Percentiles rank a stretch among this genome's conserved stretches.
These are phyloP conservation scores for Pichia scutulata DNA, from an alignment of 805 yeast species.

Conservation along the genomic window DNA sequence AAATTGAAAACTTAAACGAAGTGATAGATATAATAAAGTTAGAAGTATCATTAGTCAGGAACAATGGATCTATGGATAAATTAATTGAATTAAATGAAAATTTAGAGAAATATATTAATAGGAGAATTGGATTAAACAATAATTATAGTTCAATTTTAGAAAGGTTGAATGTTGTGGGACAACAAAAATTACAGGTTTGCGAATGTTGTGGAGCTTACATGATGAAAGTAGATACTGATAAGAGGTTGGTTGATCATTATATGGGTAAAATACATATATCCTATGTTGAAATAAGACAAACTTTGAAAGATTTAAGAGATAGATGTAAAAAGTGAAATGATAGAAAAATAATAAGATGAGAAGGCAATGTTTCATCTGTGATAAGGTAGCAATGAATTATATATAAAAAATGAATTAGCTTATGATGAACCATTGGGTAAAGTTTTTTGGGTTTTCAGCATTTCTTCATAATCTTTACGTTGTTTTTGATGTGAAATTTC, in stretches of 20 bases:
- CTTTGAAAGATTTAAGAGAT: slow-evolving; percentile 34
- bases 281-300: slow-evolving; percentile 66
- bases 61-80: slow-evolving; percentile 39
- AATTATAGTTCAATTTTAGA: slow-evolving; percentile 57
- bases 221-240: slow-evolving; percentile 77
- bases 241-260: slow-evolving; percentile 84
- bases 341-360: neutral
- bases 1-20: slow-evolving; percentile 56
- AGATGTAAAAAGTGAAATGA: slow-evolving; percentile 11
- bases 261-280: slow-evolving; percentile 82
- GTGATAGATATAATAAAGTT: slow-evolving; percentile 51
- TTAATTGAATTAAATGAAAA: slow-evolving; percentile 43
- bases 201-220: slow-evolving; percentile 84
- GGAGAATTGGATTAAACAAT: slow-evolving; percentile 46
- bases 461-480: neutral
- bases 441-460: neutral
- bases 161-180: slow-evolving; percentile 74
- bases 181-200: slow-evolving; percentile 87
- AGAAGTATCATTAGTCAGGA: slow-evolving; percentile 43
- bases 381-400: neutral
- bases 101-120: slow-evolving; percentile 36
- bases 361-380: neutral
- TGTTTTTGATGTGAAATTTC: slow-evolving; percentile 15
- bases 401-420: too few relatives aligned
- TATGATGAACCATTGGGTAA: neutral